Evolutionary conservation across 768 basidiomycete species (phyloP), one percentile per base, ranked within the genome.

Genomic region (Psilocybe cyanescens): DNA sequence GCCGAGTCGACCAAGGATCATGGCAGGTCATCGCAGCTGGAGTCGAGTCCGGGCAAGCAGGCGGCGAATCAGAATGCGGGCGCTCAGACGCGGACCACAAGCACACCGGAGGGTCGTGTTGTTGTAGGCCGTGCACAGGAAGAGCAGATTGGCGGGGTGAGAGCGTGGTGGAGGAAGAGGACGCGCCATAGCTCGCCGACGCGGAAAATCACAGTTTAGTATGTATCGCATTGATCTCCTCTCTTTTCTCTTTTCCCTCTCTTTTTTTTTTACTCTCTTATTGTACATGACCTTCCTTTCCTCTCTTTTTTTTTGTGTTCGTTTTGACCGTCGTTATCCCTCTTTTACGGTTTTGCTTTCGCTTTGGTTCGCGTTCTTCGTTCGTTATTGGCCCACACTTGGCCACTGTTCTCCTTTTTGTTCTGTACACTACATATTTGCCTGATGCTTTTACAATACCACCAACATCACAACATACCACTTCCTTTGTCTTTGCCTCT

Each of bases 51-150:
- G 41, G 45, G 39, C 7, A 41, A 19, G 12, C 29, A 39, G 6
- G 28, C 7, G 19, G 51, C 12, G 14, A 19, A 39, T 4, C 50
- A n/a, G 33, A 11, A 35, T 35, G 33, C 33, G 7, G 11, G 11
- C 33, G 3, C 33, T 35, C 33, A 35, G 33, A 53, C n/a, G 47
- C 29, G 33, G 33, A 47, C 29, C 5, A 16, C 24, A 31, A 46
- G 55, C 8, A 49, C 56, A 24, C 70, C 67, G 1, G 67, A 62
- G 41, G 67, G 67, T 33, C 63, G 67, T 4, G 64, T 69, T n/a
- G 63, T 68, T 31, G 59, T 69, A n/a, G 62, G 64, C 24, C 55
- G 52, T 14, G 55, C 8, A 11, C 57, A 24, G 49, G 49, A 51
- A 53, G 51, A 53, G 17, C 51, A 53, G 17, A 53, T 53, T 3